Evolutionary conservation across 2,329 filamentous ascomycete species (phyloP).

Genomic region (Byssothecium circinans): DNA sequence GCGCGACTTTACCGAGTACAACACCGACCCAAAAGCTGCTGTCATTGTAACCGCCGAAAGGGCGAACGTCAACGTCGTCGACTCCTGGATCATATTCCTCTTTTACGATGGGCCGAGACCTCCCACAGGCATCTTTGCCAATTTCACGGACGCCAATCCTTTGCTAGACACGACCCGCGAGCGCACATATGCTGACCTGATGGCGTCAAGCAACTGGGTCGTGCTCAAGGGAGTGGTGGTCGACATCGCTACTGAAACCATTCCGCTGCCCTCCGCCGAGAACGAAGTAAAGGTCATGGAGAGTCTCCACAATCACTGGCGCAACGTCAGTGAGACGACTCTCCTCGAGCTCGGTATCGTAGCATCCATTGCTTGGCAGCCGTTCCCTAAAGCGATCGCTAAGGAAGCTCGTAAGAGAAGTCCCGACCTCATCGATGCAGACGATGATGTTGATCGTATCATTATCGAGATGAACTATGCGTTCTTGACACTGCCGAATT

Average conservation of each 20-base stretch:
- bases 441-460: constrained; percentile 46
- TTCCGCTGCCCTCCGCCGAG: constrained; percentile 27
- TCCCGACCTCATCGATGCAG: constrained; percentile 45
- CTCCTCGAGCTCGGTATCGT: constrained; percentile 35
- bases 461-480: constrained; percentile 52
- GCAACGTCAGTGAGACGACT: constrained; percentile 24
- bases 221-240: constrained; percentile 37
- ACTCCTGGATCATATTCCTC: constrained; percentile 37
- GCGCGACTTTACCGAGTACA: constrained; percentile 57
- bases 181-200: constrained; percentile 52
- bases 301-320: constrained; percentile 34
- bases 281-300: constrained; percentile 31
- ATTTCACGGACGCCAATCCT: constrained; percentile 55
- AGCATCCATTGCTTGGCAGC: constrained; percentile 40
- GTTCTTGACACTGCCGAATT: constrained; percentile 36
- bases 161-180: constrained; percentile 51
- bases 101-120: constrained; percentile 42
- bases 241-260: constrained; percentile 40
- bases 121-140: constrained; percentile 58
- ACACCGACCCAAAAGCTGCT: constrained; percentile 49
- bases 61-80: constrained; percentile 29
- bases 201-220: constrained; percentile 50
- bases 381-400: constrained; percentile 34
- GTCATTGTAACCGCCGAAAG: constrained; percentile 36
- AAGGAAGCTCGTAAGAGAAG: constrained; percentile 20